phyloP scores from a whole-genome alignment of 2,329 filamentous ascomycete genomes.

The Colletotrichum lupini region DNA sequence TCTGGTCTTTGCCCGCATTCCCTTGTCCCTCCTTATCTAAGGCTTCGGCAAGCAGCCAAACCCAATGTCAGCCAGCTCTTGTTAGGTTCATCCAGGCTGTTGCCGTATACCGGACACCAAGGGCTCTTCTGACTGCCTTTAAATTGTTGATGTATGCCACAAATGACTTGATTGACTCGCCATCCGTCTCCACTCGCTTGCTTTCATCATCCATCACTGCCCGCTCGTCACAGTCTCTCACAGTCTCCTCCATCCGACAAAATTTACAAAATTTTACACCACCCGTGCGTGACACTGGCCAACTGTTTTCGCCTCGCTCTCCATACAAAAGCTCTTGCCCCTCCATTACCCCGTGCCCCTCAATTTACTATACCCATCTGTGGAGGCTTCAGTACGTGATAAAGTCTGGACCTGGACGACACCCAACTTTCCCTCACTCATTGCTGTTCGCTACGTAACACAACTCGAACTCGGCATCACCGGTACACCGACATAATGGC shows the following conservation, averaged over 20 bases:
- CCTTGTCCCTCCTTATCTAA: slow-evolving; percentile 27
- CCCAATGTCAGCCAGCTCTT: slow-evolving; percentile 24
- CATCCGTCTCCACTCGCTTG: slow-evolving; percentile 32
- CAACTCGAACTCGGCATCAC: not conserved
- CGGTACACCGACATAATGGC: slow-evolving; percentile 13
- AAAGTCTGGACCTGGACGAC: slow-evolving; percentile 19
- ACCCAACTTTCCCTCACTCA: not conserved
- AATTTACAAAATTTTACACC: slow-evolving; percentile 34
- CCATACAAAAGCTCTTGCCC: slow-evolving; percentile 30
- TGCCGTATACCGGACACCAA: slow-evolving; percentile 6
- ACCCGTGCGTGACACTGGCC: slow-evolving; percentile 26
- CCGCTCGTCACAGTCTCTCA: slow-evolving; percentile 24
- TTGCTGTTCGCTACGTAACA: not conserved
- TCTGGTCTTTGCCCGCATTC: slow-evolving; percentile 21
- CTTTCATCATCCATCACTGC: slow-evolving; percentile 34
- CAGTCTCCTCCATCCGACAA: slow-evolving; percentile 23
- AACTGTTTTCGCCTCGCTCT: slow-evolving; percentile 22
- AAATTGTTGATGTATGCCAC: slow-evolving; percentile 1
- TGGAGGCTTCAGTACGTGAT: slow-evolving; percentile 18
- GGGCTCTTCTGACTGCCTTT: slow-evolving; percentile 10
- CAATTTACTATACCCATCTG: slow-evolving; percentile 21
- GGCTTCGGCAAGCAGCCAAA: slow-evolving; percentile 7
- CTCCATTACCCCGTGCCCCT: slow-evolving; percentile 34
- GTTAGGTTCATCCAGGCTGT: slow-evolving; percentile 1
- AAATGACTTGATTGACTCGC: slow-evolving; percentile 34